These are phyloP conservation scores for Penicillium macrosclerotiorum DNA, from an alignment of 495 filamentous ascomycete species.

Conservation along the genomic window DNA sequence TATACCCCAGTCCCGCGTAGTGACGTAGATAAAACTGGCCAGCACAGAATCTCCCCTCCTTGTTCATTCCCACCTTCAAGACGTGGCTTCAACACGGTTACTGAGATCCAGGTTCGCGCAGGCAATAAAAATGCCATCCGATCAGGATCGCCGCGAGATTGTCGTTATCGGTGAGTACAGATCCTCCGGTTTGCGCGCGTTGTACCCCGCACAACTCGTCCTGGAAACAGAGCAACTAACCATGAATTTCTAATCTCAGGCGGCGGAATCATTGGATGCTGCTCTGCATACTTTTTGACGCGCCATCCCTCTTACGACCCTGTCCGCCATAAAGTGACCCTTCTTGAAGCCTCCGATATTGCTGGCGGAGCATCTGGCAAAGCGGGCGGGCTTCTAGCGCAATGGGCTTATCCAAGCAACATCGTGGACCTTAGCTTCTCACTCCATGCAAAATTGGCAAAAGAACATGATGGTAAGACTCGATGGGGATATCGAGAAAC, in stretches of 20 bases:
- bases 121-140: constrained; percentile 33
- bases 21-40: constrained; percentile 26
- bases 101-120: constrained; percentile 18
- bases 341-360: constrained; percentile 85
- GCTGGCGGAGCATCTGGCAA: constrained; percentile 93
- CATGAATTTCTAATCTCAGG: constrained; percentile 45
- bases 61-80: constrained; percentile 6
- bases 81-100: constrained; percentile 28
- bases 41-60: constrained; percentile 2
- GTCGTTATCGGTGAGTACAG: constrained; percentile 63
- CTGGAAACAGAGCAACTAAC: constrained; percentile 13
- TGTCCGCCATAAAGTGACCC: constrained; percentile 70
- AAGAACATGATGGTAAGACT: constrained; percentile 75
- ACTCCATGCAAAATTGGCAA: constrained; percentile 80
- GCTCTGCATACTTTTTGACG: constrained; percentile 90
- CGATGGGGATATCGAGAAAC: constrained; percentile 87
- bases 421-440: constrained; percentile 86
- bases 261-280: constrained; percentile 92
- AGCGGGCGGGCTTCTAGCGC: constrained; percentile 84
- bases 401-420: constrained; percentile 88
- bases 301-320: constrained; percentile 83
- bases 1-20: constrained; percentile 6
- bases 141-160: constrained; percentile 55
- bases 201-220: constrained; percentile 26
- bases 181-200: constrained; percentile 8